Percentiles rank a stretch among this genome's conserved stretches.
These are phyloP conservation scores for Choanephora cucurbitarum DNA, from an alignment of 371 early-diverging fungal genomes.

Conservation along the genomic window DNA sequence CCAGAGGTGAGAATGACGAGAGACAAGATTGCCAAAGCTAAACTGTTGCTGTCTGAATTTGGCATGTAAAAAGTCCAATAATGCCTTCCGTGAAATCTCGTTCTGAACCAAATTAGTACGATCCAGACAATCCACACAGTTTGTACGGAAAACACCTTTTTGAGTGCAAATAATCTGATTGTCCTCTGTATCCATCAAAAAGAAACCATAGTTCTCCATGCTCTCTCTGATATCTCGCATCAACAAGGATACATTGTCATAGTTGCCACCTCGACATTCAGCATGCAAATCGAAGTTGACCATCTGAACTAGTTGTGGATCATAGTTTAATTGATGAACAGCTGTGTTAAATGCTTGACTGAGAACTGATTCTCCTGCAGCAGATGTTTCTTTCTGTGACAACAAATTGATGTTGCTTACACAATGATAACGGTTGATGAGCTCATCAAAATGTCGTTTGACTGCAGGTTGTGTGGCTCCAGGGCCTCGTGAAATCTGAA, in stretches of 20 bases:
- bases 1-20: slow-evolving; percentile 79
- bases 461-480: slow-evolving; percentile 79
- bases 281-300: slow-evolving; percentile 86
- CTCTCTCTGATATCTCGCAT: slow-evolving; percentile 49
- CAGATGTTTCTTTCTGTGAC: slow-evolving; percentile 58
- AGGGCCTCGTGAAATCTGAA: slow-evolving; percentile 72
- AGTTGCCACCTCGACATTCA: slow-evolving; percentile 76
- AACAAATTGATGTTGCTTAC: slow-evolving; percentile 87
- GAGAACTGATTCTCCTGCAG: slow-evolving; percentile 70
- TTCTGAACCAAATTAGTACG: slow-evolving; percentile 78
- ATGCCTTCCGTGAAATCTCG: slow-evolving; percentile 52
- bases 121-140: slow-evolving; percentile 99
- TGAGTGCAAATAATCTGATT: slow-evolving; percentile 65
- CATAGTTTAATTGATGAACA: slow-evolving; percentile 42
- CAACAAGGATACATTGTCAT: slow-evolving; percentile 69
- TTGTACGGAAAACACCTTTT: slow-evolving; percentile 86
- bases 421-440: slow-evolving; percentile 71
- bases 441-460: slow-evolving; percentile 78
- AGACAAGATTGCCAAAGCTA: slow-evolving; percentile 22
- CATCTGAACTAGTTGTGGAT: slow-evolving; percentile 45
- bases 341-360: slow-evolving; percentile 69
- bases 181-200: slow-evolving; percentile 60
- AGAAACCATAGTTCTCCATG: slow-evolving; percentile 67
- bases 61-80: slow-evolving; percentile 36
- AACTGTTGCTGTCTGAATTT: slow-evolving; percentile 11